Conservation (phyloP, 2,329 filamentous ascomycete species). For the Pseudogymnoascus sp. region DNA sequence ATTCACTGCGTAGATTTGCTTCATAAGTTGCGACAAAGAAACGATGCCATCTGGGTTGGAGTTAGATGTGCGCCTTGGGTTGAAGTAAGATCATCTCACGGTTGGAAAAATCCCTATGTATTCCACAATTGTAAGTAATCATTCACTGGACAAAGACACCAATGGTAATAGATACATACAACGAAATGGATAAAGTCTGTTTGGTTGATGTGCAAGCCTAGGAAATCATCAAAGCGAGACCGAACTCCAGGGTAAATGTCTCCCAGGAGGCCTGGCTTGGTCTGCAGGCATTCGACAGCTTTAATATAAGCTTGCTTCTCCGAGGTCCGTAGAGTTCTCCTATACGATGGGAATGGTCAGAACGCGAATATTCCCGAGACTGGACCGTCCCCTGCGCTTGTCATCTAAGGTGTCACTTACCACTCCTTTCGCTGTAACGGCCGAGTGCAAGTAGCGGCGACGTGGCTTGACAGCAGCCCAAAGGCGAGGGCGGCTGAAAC, state of each 20-base stretch:
- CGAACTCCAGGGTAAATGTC: conserved; percentile 33
- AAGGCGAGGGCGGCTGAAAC: background rate
- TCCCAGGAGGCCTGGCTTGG: conserved; percentile 30
- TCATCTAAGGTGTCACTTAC: background rate
- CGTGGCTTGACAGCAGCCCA: background rate
- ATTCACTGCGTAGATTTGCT: conserved; percentile 27
- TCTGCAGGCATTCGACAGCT: conserved; percentile 38
- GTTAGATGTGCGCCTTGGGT: background rate
- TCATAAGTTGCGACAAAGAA: conserved; percentile 28
- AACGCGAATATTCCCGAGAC: background rate
- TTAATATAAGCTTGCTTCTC: conserved; percentile 35
- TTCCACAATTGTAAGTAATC: background rate
- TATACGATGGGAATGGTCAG: conserved; percentile 10
- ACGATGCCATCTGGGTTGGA: conserved; percentile 27
- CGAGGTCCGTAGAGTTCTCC: conserved; percentile 25
- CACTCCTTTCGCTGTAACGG: background rate
- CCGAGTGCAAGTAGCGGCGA: background rate
- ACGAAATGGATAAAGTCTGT: conserved; percentile 36
- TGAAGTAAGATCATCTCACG: background rate
- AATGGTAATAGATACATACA: conserved; percentile 10
- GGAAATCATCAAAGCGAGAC: conserved; percentile 43
- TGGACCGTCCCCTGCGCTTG: background rate
- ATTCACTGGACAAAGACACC: conserved; percentile 20
- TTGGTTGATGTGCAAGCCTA: conserved; percentile 40
- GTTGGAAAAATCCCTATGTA: background rate